Evolutionary conservation across 2,329 filamentous ascomycete species (phyloP).

Genomic region (Rhynchosporium graminicola): DNA sequence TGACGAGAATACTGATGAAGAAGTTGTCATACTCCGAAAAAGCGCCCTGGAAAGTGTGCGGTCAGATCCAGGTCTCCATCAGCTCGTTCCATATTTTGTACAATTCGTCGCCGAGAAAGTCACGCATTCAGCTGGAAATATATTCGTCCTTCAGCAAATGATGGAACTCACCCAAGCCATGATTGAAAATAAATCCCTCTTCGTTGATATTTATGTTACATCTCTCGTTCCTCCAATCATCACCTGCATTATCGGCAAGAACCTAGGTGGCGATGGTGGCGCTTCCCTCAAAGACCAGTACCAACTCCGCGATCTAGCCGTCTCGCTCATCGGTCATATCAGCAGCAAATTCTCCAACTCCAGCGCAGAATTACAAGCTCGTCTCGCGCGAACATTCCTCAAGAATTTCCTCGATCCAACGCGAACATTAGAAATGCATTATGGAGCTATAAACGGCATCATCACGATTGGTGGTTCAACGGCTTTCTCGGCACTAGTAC

Average conservation of each 20-base stretch:
- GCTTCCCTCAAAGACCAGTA: slow-evolving; percentile 66
- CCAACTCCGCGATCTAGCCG: slow-evolving; percentile 79
- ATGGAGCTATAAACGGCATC: slow-evolving; percentile 82
- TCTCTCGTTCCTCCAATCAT: slow-evolving; percentile 81
- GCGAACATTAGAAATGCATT: slow-evolving; percentile 81
- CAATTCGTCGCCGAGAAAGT: slow-evolving; percentile 96
- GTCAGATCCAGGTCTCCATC: slow-evolving; percentile 89
- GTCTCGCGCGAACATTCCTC: slow-evolving; percentile 88
- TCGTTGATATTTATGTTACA: slow-evolving; percentile 62
- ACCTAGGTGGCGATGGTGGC: slow-evolving; percentile 53
- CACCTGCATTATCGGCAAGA: slow-evolving; percentile 85
- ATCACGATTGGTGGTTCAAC: slow-evolving; percentile 72
- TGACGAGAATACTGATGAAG: slow-evolving; percentile 83
- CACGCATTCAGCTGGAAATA: slow-evolving; percentile 87
- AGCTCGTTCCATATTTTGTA: slow-evolving; percentile 94
- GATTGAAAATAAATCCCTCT: slow-evolving; percentile 79
- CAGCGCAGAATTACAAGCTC: slow-evolving; percentile 80
- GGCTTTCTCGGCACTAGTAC: slow-evolving; percentile 61
- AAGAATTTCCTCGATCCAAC: slow-evolving; percentile 89
- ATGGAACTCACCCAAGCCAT: slow-evolving; percentile 87
- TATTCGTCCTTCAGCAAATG: slow-evolving; percentile 87
- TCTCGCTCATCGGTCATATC: slow-evolving; percentile 77
- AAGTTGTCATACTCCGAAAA: slow-evolving; percentile 69
- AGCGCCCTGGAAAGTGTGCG: slow-evolving; percentile 84
- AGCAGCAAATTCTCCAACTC: slow-evolving; percentile 78